Percentiles rank a stretch among this genome's conserved stretches.
Conservation (phyloP, 805 yeast genomes). For the Blastobotrys muscicola region DNA sequence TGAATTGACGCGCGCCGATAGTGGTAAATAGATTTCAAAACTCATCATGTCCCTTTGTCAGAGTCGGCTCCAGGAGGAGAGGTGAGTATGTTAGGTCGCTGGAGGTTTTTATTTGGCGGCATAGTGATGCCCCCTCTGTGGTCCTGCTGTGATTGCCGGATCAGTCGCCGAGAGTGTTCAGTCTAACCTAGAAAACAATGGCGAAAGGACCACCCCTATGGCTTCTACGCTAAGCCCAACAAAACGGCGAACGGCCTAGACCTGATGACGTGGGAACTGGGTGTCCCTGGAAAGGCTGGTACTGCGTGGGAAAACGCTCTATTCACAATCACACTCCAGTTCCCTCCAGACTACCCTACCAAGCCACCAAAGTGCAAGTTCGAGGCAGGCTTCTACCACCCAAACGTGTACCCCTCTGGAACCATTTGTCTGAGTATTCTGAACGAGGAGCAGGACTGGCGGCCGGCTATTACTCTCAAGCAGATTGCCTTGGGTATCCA, state of each 20-base stretch:
- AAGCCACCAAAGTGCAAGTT: slow-evolving; percentile 93
- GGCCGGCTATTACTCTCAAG: slow-evolving; percentile 89
- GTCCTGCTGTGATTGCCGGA: neutral
- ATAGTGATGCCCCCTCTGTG: no score
- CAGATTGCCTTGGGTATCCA: slow-evolving; percentile 89
- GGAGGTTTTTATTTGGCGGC: no score
- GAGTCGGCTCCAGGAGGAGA: slow-evolving; percentile 83
- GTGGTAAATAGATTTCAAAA: no score
- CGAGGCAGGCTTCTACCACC: slow-evolving; percentile 88
- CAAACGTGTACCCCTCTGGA: slow-evolving; percentile 96
- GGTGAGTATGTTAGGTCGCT: no score
- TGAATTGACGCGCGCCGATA: no score
- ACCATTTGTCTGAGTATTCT: slow-evolving; percentile 87
- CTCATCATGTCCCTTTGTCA: slow-evolving; percentile 51
- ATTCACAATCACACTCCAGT: slow-evolving; percentile 70
- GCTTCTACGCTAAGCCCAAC: slow-evolving; percentile 86
- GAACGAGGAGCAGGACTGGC: slow-evolving; percentile 96
- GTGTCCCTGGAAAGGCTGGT: slow-evolving; percentile 85
- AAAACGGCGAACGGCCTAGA: slow-evolving; percentile 80
- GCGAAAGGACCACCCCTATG: slow-evolving; percentile 98
- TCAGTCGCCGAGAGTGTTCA: neutral
- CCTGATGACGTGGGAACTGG: slow-evolving; percentile 84
- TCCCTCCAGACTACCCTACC: slow-evolving; percentile 87
- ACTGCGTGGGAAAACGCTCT: slow-evolving; percentile 90
- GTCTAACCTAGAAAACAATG: slow-evolving; percentile 66